A percentile compares a stretch with the other conserved stretches of the same genome.
Conservation (phyloP, 2,329 filamentous ascomycete species). For the Verticillium nonalfalfae region DNA sequence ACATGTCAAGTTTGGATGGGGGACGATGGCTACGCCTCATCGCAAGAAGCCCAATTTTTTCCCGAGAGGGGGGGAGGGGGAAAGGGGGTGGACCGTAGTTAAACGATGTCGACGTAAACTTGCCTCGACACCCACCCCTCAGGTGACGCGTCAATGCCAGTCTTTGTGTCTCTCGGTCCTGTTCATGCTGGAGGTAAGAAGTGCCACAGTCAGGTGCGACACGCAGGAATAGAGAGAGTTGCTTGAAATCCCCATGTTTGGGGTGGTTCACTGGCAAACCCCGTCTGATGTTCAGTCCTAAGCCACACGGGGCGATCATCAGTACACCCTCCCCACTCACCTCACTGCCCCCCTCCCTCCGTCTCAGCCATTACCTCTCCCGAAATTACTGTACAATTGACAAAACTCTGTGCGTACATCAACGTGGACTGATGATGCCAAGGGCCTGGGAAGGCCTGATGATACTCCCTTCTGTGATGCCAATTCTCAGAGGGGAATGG, state of each 20-base stretch:
- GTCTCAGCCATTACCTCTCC: background rate
- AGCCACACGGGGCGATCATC: background rate
- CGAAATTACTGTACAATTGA: background rate
- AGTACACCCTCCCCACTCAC: too few species aligned
- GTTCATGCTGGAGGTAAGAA: background rate
- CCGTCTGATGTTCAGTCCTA: background rate
- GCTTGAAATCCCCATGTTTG: background rate
- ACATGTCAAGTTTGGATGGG: too few species aligned
- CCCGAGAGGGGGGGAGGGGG: background rate
- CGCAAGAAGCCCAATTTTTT: too few species aligned
- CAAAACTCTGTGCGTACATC: too few species aligned
- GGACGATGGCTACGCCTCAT: too few species aligned
- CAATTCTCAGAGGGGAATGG: background rate
- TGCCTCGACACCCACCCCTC: background rate
- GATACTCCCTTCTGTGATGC: background rate
- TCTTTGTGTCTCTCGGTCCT: background rate
- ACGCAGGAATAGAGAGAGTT: background rate
- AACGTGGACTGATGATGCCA: too few species aligned
- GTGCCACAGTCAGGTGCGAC: background rate
- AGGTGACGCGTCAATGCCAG: background rate
- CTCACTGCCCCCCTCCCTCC: background rate
- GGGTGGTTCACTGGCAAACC: background rate
- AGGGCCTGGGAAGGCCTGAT: too few species aligned
- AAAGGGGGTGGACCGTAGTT: background rate
- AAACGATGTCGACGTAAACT: background rate